Percentiles rank a stretch among this genome's conserved stretches.
These are phyloP conservation scores for Wickerhamiella domercqiae DNA, from an alignment of 805 yeast species.

Conservation along the genomic window DNA sequence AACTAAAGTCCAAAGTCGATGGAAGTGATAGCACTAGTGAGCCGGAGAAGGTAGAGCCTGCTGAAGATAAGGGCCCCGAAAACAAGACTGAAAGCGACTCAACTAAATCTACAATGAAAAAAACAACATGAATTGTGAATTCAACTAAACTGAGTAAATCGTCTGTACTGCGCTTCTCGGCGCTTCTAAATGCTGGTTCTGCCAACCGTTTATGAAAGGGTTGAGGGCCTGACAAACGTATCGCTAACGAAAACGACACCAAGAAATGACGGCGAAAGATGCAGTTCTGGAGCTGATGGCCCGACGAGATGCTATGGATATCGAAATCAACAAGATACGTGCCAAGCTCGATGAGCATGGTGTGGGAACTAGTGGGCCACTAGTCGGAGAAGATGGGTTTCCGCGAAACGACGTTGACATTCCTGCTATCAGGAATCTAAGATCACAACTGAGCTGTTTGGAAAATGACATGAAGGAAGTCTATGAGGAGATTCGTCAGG, in stretches of 20 bases:
- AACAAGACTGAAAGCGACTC: not conserved
- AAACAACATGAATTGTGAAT: not conserved
- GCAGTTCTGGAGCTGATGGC: slow-evolving; percentile 11
- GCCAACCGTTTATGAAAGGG: no score
- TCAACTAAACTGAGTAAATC: not conserved
- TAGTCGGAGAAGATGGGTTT: slow-evolving; percentile 62
- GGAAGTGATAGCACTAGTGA: slow-evolving; percentile 4
- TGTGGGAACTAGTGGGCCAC: slow-evolving; percentile 47
- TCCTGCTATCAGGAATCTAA: slow-evolving; percentile 41
- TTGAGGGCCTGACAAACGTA: no score
- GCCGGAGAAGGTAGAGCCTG: no score
- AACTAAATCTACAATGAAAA: not conserved
- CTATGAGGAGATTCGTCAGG: slow-evolving; percentile 31
- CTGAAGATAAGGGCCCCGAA: not conserved
- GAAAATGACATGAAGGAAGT: slow-evolving; percentile 52
- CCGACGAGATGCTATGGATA: slow-evolving; percentile 25
- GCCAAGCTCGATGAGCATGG: slow-evolving; percentile 31
- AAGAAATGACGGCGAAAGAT: slow-evolving; percentile 5
- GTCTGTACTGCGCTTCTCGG: not conserved
- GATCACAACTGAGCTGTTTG: slow-evolving; percentile 50
- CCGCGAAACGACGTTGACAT: slow-evolving; percentile 80
- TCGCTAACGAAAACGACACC: no score
- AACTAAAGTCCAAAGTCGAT: slow-evolving; percentile 1
- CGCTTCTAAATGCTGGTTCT: no score
- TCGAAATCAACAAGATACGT: slow-evolving; percentile 28